These are phyloP conservation scores for Curvularia sp. DNA, from an alignment of 2,329 filamentous ascomycete species.

Conservation along the genomic window DNA sequence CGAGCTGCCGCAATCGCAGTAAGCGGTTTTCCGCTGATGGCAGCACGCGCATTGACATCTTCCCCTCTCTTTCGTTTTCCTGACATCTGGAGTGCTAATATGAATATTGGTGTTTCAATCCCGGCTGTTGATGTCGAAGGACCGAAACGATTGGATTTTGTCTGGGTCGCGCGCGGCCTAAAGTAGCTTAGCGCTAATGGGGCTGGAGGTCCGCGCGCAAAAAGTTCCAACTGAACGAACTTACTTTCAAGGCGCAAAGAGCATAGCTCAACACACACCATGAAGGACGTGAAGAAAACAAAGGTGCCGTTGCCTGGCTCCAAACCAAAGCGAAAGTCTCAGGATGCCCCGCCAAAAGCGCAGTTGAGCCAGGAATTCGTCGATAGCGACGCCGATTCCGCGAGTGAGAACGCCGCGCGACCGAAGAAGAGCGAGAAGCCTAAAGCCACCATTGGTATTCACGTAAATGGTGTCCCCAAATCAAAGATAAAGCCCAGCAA, in stretches of 20 bases:
- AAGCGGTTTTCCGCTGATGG: constrained; percentile 31
- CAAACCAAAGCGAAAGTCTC: constrained; percentile 36
- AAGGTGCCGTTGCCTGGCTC: constrained; percentile 45
- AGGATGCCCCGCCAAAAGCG: constrained; percentile 29
- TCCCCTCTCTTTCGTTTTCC: constrained; percentile 43
- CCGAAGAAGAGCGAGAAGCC: constrained; percentile 30
- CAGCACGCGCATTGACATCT: not conserved
- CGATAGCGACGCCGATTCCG: constrained; percentile 44
- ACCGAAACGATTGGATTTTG: constrained; percentile 17
- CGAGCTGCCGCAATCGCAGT: constrained; percentile 48
- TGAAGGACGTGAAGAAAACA: constrained; percentile 48
- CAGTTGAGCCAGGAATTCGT: constrained; percentile 49
- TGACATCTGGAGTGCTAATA: constrained; percentile 32
- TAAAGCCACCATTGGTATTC: constrained; percentile 41
- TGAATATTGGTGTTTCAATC: constrained; percentile 11
- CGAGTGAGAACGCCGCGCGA: constrained; percentile 28
- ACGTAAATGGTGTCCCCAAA: constrained; percentile 38
- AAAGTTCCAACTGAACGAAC: constrained; percentile 38
- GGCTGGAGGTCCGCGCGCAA: constrained; percentile 28
- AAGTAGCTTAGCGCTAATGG: constrained; percentile 12
- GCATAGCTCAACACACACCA: constrained; percentile 28
- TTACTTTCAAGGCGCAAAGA: constrained; percentile 21
- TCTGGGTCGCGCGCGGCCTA: constrained; percentile 10
- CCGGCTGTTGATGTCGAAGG: not conserved
- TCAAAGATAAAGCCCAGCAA: constrained; percentile 23